A percentile compares a stretch with the other conserved stretches of the same genome.
Evolutionary conservation across 768 basidiomycete genomes (phyloP).

Genomic region (Kondoa malvinella): DNA sequence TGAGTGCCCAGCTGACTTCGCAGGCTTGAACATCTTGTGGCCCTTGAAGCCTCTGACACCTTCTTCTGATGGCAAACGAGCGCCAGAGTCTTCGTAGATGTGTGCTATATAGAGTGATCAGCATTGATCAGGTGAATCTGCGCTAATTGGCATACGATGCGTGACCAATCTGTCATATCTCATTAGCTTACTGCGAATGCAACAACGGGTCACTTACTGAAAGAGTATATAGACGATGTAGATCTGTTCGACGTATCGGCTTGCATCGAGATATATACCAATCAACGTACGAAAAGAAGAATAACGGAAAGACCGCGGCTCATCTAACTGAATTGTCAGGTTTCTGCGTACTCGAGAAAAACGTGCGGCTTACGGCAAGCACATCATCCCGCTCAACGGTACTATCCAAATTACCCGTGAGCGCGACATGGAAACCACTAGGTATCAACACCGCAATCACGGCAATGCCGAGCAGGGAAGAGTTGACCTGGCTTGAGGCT

Average conservation of each 20-base stretch:
- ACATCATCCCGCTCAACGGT: background rate
- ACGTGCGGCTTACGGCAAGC: constrained; percentile 3
- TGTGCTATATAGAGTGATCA: too few relatives aligned
- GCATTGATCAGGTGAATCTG: too few relatives aligned
- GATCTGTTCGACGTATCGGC: too few relatives aligned
- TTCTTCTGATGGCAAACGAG: constrained; percentile 1
- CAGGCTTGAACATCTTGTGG: constrained; percentile 17
- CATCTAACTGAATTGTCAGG: constrained; percentile 19
- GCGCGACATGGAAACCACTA: constrained; percentile 13
- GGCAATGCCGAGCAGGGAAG: constrained; percentile 18
- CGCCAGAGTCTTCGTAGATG: constrained; percentile 41
- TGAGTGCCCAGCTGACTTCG: constrained; percentile 8
- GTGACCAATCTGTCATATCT: constrained; percentile 38
- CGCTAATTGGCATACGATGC: too few relatives aligned
- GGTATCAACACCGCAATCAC: constrained; percentile 11
- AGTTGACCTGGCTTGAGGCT: constrained; percentile 15
- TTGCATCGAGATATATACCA: too few relatives aligned
- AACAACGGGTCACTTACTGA: constrained; percentile 33
- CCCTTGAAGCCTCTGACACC: constrained; percentile 14
- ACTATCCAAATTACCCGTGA: background rate
- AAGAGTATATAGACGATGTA: constrained; percentile 60
- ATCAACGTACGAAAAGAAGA: too few relatives aligned
- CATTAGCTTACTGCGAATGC: background rate
- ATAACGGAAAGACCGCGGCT: constrained; percentile 41
- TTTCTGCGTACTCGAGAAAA: constrained; percentile 2